A percentile compares a stretch with the other conserved stretches of the same genome.
Conservation (phyloP, 2,329 filamentous ascomycete species). For the Ophiobolus disseminans region DNA sequence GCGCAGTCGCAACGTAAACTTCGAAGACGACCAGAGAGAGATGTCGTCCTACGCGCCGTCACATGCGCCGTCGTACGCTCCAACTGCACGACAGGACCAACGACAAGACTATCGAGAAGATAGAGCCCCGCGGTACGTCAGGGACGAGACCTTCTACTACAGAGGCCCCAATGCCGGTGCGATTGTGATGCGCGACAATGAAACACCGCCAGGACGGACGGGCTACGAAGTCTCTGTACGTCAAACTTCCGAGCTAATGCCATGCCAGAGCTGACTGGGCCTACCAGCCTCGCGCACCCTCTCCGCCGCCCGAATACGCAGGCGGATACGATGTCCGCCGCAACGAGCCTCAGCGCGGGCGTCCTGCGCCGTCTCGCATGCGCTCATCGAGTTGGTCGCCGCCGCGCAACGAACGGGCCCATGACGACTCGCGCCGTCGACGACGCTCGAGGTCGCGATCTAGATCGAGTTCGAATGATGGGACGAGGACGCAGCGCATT, state of each 20-base stretch:
- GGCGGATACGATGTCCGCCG: slow-evolving; percentile 13
- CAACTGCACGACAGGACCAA: slow-evolving; percentile 16
- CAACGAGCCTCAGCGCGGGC: slow-evolving; percentile 13
- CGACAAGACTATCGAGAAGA: slow-evolving; percentile 15
- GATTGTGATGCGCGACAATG: slow-evolving; percentile 19
- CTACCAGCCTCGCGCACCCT: slow-evolving; percentile 1
- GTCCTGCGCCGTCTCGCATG: slow-evolving; percentile 28
- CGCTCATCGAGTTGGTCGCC: slow-evolving; percentile 41
- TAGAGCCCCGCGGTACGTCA: slow-evolving; percentile 20
- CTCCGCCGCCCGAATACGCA: neutral
- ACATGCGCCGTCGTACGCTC: slow-evolving; percentile 13
- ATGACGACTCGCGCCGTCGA: slow-evolving; percentile 19
- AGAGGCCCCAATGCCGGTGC: slow-evolving; percentile 19
- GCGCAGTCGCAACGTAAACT: neutral
- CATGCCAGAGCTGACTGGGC: neutral
- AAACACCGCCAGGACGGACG: slow-evolving; percentile 13
- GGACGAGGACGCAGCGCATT: slow-evolving; percentile 24
- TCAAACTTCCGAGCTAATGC: slow-evolving; percentile 6
- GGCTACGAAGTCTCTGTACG: slow-evolving; percentile 26
- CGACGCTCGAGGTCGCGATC: slow-evolving; percentile 18
- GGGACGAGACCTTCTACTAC: slow-evolving; percentile 24
- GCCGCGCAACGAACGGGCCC: slow-evolving; percentile 24
- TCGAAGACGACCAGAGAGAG: slow-evolving; percentile 6
- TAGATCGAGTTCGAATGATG: slow-evolving; percentile 24
- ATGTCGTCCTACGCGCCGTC: slow-evolving; percentile 21